Evolutionary conservation across 352 stramenopile genomes (phyloP), one percentile per base, ranked within the genome.

Genomic region (Pseudoperonospora humuli): DNA sequence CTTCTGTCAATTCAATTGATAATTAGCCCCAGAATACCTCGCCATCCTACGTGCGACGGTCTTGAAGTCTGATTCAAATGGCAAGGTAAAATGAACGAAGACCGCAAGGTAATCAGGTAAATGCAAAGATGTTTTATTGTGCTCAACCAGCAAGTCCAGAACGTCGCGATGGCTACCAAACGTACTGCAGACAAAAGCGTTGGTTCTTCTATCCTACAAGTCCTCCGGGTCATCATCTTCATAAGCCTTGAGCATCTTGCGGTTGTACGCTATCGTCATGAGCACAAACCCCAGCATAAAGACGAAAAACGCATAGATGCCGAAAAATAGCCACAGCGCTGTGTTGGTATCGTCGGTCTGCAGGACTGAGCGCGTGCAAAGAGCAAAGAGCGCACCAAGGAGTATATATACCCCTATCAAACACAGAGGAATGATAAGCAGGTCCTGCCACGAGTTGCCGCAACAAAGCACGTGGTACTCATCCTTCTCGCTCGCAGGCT

Each of bases 261-360:
- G 77, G 32, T 86, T 72, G 68, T 84, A 86, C 11, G 66, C 59
- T 45, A 66, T 75, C 32, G 75, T 71, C 27, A 33, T 61, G 33
- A 89, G 70, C 47, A 86, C 70, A 42, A 84, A 56, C 40, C 54
- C 59, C 33, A 89, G 70, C 60, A 86, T 67, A 45, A 49, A 46
- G 37, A 86, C 24, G 56, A 84, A 86, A 36, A 57, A 54, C 13
- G 73, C 66, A 50, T 81, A 89, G 50, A 86, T 57, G 21, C 65
- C 73, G 45, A 87, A 89, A 61, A 89, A 86, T 32, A 68, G 64
- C 77, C 77, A 89, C n/a, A 89, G 63, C 49, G 75, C 70, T n/a
- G 77, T 78, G 39, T 70, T 67, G 24, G 75, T 84, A 52, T 90
- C 70, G 35, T 86, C 70, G 33, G 75, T 87, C 54, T 86, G 72